A percentile compares a stretch with the other conserved stretches of the same genome.
Evolutionary conservation across 352 stramenopile genomes (phyloP).

Genomic region (Phytophthora pini): DNA sequence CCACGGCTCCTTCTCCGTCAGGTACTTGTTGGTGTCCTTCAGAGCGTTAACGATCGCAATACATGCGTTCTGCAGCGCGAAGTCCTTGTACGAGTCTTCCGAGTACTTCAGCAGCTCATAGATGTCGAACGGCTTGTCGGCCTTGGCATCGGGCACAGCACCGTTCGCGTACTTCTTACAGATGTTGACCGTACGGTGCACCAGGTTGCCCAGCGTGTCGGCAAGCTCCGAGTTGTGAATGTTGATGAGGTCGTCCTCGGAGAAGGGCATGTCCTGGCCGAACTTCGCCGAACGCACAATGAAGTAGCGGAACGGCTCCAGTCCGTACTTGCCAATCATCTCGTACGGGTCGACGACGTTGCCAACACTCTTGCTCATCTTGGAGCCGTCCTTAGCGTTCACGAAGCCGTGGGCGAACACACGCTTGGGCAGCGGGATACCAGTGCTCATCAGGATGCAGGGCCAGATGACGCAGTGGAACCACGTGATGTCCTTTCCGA

Average conservation of each 20-base stretch:
- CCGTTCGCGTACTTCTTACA: conserved; percentile 96
- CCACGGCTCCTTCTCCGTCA: conserved; percentile 98
- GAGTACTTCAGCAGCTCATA: conserved; percentile 83
- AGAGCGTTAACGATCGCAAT: conserved; percentile 91
- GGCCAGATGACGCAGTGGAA: conserved; percentile 99
- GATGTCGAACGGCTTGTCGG: conserved; percentile 88
- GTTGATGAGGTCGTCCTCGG: conserved; percentile 92
- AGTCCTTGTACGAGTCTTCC: conserved; percentile 93
- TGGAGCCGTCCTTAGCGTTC: conserved; percentile 97
- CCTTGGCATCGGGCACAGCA: conserved; percentile 59
- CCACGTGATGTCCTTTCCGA: conserved; percentile 99
- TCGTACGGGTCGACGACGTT: conserved; percentile 98
- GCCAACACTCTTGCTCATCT: conserved; percentile 99
- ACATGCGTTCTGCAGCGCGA: conserved; percentile 91
- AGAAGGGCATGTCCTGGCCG: conserved; percentile 96
- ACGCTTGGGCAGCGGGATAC: conserved; percentile 92
- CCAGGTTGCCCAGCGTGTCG: conserved; percentile 95
- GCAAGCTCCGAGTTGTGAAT: conserved; percentile 98
- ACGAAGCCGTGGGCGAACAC: conserved; percentile 99
- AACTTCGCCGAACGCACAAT: conserved; percentile 93
- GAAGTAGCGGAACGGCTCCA: conserved; percentile 97
- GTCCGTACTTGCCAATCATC: conserved; percentile 93
- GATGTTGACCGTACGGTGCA: conserved; percentile 97
- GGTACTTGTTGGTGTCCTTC: conserved; percentile 97
- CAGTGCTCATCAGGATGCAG: conserved; percentile 98